Conservation (phyloP, 345 rosid genomes). For the Citropsis articulata region DNA sequence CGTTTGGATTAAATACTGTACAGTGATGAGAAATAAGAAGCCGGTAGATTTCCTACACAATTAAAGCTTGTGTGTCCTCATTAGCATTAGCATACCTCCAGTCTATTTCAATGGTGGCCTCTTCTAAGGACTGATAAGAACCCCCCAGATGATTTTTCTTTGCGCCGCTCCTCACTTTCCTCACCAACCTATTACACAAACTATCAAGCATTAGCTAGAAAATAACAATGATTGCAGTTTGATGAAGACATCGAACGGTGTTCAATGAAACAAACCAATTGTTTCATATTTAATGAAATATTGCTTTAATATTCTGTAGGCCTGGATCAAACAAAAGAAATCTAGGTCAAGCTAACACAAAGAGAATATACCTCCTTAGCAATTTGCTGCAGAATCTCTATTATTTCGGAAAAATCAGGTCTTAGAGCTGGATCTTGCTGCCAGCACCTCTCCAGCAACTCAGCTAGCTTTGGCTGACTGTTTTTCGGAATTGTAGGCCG, state of each 20-base stretch:
- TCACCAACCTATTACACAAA: constrained; percentile 54
- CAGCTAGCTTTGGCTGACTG: constrained; percentile 59
- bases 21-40: constrained; percentile 18
- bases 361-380: constrained; percentile 62
- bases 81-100: neutral
- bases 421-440: constrained; percentile 81
- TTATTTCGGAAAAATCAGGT: constrained; percentile 85
- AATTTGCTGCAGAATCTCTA: constrained; percentile 58
- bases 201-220: neutral
- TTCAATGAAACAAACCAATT: neutral
- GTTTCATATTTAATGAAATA: neutral
- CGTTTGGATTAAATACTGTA: constrained; percentile 25
- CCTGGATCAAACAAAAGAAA: neutral
- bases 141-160: constrained; percentile 70
- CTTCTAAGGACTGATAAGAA: constrained; percentile 81
- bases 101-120: constrained; percentile 54
- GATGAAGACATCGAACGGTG: neutral
- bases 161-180: constrained; percentile 62
- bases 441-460: constrained; percentile 78
- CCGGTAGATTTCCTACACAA: constrained; percentile 1
- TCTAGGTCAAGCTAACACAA: neutral
- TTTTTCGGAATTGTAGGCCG: constrained; percentile 79
- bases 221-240: neutral
- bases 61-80: constrained; percentile 11
- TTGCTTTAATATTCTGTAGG: neutral